These are phyloP conservation scores for Chytriomyces confervae DNA, from an alignment of 192 early-diverging fungal genomes.

Conservation along the genomic window DNA sequence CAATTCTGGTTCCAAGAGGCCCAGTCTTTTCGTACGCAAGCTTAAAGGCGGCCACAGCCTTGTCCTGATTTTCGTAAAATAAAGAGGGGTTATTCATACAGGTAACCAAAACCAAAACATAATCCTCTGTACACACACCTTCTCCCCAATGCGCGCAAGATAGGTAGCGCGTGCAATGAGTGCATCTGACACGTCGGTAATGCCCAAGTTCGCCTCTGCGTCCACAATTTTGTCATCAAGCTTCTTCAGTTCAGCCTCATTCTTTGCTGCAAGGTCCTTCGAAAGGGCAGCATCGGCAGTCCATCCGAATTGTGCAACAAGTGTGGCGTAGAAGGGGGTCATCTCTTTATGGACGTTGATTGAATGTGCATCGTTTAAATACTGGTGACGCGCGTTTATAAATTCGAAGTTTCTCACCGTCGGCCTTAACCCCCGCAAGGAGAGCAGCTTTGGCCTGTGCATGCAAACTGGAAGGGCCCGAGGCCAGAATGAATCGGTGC, in stretches of 20 bases:
- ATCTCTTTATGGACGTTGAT: slow-evolving; percentile 65
- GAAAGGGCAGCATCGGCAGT: slow-evolving; percentile 62
- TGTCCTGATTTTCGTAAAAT: slow-evolving; percentile 63
- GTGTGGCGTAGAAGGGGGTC: slow-evolving; percentile 78
- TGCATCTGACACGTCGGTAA: slow-evolving; percentile 85
- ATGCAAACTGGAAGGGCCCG: slow-evolving; percentile 73
- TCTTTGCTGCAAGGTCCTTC: slow-evolving; percentile 64
- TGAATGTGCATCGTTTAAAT: background rate
- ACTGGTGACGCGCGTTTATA: slow-evolving; percentile 37
- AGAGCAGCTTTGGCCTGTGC: slow-evolving; percentile 74
- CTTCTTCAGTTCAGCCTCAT: slow-evolving; percentile 75
- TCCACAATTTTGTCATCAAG: slow-evolving; percentile 87
- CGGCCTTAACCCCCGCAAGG: slow-evolving; percentile 75
- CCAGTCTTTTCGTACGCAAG: slow-evolving; percentile 85
- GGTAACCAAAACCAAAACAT: background rate
- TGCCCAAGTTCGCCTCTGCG: slow-evolving; percentile 92
- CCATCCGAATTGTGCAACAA: slow-evolving; percentile 69
- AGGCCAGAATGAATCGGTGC: slow-evolving; percentile 74
- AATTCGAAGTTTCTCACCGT: slow-evolving; percentile 63
- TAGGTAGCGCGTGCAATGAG: slow-evolving; percentile 90
- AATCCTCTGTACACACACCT: slow-evolving; percentile 55
- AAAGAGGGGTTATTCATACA: background rate
- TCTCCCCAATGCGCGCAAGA: slow-evolving; percentile 92
- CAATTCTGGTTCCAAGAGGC: slow-evolving; percentile 90
- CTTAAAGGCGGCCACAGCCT: slow-evolving; percentile 82